These are phyloP conservation scores for Cladosporium cucumerinum DNA, from an alignment of 2,329 filamentous ascomycete genomes.

Conservation along the genomic window DNA sequence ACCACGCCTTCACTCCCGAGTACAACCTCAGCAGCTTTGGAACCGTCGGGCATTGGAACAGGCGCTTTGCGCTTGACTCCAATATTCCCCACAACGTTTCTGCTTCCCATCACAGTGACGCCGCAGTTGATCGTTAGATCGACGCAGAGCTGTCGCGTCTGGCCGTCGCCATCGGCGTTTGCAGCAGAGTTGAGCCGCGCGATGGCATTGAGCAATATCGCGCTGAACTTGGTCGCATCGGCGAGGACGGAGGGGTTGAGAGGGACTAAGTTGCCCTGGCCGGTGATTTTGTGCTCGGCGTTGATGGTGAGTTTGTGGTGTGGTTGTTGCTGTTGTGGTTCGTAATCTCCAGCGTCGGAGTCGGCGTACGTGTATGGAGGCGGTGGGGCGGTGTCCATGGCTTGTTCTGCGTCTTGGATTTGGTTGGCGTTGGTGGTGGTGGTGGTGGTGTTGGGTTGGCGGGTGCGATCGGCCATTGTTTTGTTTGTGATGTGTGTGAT, in stretches of 20 bases:
- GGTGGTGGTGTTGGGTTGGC: too few species aligned
- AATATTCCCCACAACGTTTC: conserved; percentile 33
- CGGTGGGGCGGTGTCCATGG: conserved; percentile 21
- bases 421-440: conserved; percentile 6
- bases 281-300: conserved; percentile 46
- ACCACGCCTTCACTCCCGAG: conserved; percentile 7
- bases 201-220: conserved; percentile 46
- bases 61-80: conserved; percentile 27
- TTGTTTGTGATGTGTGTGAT: background rate
- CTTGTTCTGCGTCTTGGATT: conserved; percentile 16
- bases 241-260: conserved; percentile 39
- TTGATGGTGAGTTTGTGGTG: conserved; percentile 48
- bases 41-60: background rate
- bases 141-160: conserved; percentile 46
- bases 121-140: conserved; percentile 42
- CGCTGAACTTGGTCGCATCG: conserved; percentile 44
- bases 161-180: conserved; percentile 30
- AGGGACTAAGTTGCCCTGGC: conserved; percentile 50
- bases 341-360: conserved; percentile 23
- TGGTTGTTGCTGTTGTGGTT: conserved; percentile 17
- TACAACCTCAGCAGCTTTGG: conserved; percentile 9
- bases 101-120: conserved; percentile 30
- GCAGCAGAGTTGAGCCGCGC: conserved; percentile 38
- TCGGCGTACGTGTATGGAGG: conserved; percentile 28
- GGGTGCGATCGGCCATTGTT: background rate